Percentiles rank a stretch among this genome's conserved stretches.
phyloP scores from a whole-genome alignment of 129 eudicot species.

The Logfia minima region DNA sequence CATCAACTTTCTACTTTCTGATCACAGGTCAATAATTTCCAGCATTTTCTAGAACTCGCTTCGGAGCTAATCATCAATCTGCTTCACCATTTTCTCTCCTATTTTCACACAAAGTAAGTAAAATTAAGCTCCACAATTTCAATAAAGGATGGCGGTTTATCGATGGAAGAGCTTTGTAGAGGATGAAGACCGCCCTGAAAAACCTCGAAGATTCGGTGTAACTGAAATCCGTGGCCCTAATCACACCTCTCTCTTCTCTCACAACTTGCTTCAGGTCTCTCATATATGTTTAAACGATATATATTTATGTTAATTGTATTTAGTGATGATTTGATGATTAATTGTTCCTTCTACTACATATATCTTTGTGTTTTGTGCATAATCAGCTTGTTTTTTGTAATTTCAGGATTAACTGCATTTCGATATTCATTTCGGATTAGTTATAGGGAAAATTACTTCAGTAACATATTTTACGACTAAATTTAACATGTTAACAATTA shows the following conservation, averaged over 20 bases:
- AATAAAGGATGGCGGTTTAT: slow-evolving; percentile 47
- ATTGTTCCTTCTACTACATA: background rate
- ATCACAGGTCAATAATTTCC: background rate
- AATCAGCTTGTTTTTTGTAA: no score
- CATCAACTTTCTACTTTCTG: background rate
- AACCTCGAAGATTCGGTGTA: slow-evolving; percentile 81
- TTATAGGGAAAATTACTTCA: no score
- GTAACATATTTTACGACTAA: no score
- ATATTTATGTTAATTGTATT: background rate
- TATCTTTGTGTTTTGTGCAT: no score
- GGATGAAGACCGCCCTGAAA: slow-evolving; percentile 88
- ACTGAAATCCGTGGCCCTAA: slow-evolving; percentile 89
- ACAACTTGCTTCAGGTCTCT: slow-evolving; percentile 61
- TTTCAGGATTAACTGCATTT: no score
- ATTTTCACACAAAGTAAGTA: slow-evolving; percentile 5
- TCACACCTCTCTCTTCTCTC: slow-evolving; percentile 64
- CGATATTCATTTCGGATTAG: no score
- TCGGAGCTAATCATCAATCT: slow-evolving; percentile 8
- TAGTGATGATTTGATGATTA: slow-evolving; percentile 7
- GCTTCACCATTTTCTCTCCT: slow-evolving; percentile 13
- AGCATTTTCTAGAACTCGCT: slow-evolving; percentile 29
- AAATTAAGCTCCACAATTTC: slow-evolving; percentile 22
- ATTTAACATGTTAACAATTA: no score
- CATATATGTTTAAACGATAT: background rate
- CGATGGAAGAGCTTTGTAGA: slow-evolving; percentile 82